These are phyloP conservation scores for Parathielavia hyrcaniae DNA, from an alignment of 495 filamentous ascomycete species.

Conservation along the genomic window DNA sequence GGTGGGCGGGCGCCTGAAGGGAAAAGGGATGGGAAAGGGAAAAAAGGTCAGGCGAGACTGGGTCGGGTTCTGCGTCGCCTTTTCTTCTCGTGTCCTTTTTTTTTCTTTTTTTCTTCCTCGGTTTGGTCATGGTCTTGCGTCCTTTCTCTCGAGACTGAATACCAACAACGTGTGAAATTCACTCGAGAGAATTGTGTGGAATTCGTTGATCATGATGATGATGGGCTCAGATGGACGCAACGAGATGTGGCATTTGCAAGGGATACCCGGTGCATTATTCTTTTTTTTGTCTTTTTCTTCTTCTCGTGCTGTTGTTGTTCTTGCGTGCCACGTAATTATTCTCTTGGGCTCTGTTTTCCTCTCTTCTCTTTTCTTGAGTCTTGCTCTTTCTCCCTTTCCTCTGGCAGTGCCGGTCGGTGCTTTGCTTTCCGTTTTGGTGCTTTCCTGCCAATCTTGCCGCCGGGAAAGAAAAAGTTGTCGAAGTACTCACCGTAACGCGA, in stretches of 20 bases:
- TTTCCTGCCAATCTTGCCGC: not conserved
- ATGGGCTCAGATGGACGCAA: no score
- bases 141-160: not conserved
- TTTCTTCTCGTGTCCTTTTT: no score
- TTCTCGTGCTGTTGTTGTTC: no score
- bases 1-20: no score
- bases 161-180: not conserved
- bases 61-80: not conserved
- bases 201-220: constrained; percentile 5
- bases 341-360: no score
- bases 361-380: no score
- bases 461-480: no score
- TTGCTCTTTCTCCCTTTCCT: constrained; percentile 2
- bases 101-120: not conserved
- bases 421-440: not conserved
- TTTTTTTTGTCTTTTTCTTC: constrained; percentile 13
- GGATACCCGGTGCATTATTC: constrained; percentile 25
- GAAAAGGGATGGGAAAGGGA: not conserved
- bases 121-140: not conserved
- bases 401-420: not conserved
- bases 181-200: not conserved
- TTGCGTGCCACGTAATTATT: no score
- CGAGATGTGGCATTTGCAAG: constrained; percentile 24
- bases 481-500: no score
- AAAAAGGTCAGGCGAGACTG: not conserved